Evolutionary conservation across 306 rosid genomes (phyloP).

Genomic region (Begonia loranthoides): DNA sequence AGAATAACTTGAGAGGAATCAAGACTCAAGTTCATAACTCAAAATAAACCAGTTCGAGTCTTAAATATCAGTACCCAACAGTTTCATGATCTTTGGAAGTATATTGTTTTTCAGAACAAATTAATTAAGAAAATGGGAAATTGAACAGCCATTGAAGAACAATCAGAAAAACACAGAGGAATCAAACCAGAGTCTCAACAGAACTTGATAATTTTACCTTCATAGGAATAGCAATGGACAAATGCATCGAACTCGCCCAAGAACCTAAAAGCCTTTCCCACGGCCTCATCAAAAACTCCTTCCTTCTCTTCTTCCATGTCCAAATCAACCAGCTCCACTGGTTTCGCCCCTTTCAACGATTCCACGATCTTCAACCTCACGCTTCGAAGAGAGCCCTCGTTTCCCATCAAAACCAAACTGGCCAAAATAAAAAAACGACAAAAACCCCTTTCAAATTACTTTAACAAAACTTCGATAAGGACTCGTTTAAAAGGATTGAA

Average conservation of each 20-base stretch:
- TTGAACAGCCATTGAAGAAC: too few relatives aligned
- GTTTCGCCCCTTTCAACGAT: slow-evolving; percentile 16
- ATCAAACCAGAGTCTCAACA: too few relatives aligned
- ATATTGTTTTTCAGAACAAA: too few relatives aligned
- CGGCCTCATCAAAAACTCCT: slow-evolving; percentile 36
- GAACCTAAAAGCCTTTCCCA: slow-evolving; percentile 40
- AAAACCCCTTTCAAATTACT: neutral
- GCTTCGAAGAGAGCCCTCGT: slow-evolving; percentile 22
- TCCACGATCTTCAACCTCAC: slow-evolving; percentile 20
- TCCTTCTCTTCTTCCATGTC: slow-evolving; percentile 47
- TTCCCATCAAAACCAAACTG: slow-evolving; percentile 76
- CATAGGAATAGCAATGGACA: slow-evolving; percentile 55
- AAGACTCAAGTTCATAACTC: too few relatives aligned
- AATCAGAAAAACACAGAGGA: too few relatives aligned
- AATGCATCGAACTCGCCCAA: slow-evolving; percentile 66
- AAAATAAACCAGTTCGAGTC: too few relatives aligned
- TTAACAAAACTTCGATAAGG: neutral
- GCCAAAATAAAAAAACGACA: slow-evolving; percentile 1
- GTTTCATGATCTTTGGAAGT: too few relatives aligned
- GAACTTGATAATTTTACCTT: slow-evolving; percentile 26
- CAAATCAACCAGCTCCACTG: slow-evolving; percentile 41
- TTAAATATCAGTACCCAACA: too few relatives aligned
- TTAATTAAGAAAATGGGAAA: too few relatives aligned
- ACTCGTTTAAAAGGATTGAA: slow-evolving; percentile 1
- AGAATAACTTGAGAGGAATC: too few relatives aligned